phyloP scores from a whole-genome alignment of 176 grass and related monocot genomes.

The Oryza australiensis region DNA sequence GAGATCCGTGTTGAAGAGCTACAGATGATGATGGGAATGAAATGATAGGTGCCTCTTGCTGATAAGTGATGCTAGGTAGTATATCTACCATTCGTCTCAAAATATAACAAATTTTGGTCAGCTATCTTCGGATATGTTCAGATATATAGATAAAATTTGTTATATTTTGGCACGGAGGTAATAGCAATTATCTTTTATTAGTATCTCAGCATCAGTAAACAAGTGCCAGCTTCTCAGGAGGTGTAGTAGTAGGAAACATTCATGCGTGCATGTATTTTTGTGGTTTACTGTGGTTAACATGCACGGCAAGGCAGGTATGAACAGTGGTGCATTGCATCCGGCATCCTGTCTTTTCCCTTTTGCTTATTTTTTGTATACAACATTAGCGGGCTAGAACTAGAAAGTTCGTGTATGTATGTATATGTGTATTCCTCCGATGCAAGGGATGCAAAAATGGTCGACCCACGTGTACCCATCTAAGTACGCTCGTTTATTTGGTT shows the following conservation, averaged over 20 bases:
- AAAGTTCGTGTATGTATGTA: too few relatives aligned
- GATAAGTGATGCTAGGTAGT: background rate
- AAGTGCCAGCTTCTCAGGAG: background rate
- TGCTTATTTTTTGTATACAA: too few relatives aligned
- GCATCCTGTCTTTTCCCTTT: background rate
- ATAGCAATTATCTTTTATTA: background rate
- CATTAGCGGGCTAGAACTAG: too few relatives aligned
- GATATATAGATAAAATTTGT: too few relatives aligned
- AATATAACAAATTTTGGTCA: too few relatives aligned
- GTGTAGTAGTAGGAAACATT: background rate
- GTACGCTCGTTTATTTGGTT: too few relatives aligned
- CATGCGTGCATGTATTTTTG: constrained; percentile 17
- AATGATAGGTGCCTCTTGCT: background rate
- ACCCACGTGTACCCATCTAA: too few relatives aligned
- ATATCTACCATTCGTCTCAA: too few relatives aligned
- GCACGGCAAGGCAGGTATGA: background rate
- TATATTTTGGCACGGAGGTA: too few relatives aligned
- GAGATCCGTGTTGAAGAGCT: constrained; percentile 82
- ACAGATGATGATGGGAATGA: constrained; percentile 66
- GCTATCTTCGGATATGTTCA: too few relatives aligned
- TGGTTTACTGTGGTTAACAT: background rate
- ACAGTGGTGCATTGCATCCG: background rate
- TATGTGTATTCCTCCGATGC: too few relatives aligned
- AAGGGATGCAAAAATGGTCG: too few relatives aligned
- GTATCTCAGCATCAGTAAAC: background rate